phyloP scores from a whole-genome alignment of 2,329 filamentous ascomycete species.

The Colletotrichum siamense region DNA sequence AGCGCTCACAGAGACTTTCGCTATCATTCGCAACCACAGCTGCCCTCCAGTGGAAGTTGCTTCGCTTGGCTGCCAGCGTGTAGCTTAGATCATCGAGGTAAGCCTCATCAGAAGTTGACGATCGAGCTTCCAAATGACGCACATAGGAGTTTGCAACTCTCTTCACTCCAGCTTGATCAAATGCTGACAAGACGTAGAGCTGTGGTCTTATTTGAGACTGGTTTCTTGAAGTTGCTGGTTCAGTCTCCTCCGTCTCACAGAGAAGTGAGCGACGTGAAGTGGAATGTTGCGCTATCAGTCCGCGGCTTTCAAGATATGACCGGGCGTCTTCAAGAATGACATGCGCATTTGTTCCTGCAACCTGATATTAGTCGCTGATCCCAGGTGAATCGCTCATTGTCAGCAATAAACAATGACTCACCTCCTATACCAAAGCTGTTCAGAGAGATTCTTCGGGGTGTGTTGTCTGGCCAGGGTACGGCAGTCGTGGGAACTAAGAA shows the following conservation, averaged over 20 bases:
- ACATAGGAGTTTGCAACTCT: not conserved
- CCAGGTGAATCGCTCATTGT: not conserved
- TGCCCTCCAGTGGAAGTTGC: not conserved
- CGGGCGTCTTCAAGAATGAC: constrained; percentile 26
- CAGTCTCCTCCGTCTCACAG: not conserved
- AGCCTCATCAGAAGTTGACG: not conserved
- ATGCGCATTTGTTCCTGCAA: constrained; percentile 26
- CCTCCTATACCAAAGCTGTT: constrained; percentile 36
- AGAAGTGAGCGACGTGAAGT: not conserved
- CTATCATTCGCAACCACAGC: not conserved
- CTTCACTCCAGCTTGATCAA: not conserved
- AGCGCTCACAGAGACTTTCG: not conserved
- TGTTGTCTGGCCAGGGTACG: not conserved
- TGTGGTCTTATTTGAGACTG: not conserved
- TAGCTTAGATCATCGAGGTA: not conserved
- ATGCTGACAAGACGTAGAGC: not conserved
- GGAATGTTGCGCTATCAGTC: not conserved
- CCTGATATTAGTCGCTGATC: not conserved
- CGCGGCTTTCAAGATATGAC: not conserved
- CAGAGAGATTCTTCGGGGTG: constrained; percentile 21
- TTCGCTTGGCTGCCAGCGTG: not conserved
- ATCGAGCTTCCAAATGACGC: not conserved
- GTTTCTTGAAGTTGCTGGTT: not conserved
- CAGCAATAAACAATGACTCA: not conserved
- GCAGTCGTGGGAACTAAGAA: constrained; percentile 19